Conservation (phyloP, 2,329 filamentous ascomycete species). For the Xylaria sp. region DNA sequence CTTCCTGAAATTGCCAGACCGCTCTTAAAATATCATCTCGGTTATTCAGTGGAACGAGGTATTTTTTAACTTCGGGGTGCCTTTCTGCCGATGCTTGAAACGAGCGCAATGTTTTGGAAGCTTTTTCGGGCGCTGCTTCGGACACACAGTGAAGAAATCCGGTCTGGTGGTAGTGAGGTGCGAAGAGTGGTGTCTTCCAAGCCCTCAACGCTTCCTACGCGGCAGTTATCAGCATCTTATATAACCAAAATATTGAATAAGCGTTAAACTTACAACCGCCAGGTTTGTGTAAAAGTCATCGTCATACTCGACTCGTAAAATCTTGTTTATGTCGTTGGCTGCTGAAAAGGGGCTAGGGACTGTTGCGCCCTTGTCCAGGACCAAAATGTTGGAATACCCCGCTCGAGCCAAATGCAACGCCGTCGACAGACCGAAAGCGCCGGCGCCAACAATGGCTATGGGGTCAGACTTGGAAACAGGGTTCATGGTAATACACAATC, state of each 20-base stretch:
- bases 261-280: conserved; percentile 50
- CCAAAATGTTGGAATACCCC: conserved; percentile 54
- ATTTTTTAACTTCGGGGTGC: conserved; percentile 53
- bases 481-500: conserved; percentile 6
- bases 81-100: conserved; percentile 54
- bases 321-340: conserved; percentile 70
- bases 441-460: conserved; percentile 51
- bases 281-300: conserved; percentile 66
- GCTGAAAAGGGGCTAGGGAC: conserved; percentile 60
- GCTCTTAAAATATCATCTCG: conserved; percentile 54
- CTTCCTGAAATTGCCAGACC: conserved; percentile 59
- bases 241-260: not conserved
- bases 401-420: conserved; percentile 54
- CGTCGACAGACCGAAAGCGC: conserved; percentile 52
- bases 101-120: conserved; percentile 56
- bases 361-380: conserved; percentile 50
- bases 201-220: conserved; percentile 58
- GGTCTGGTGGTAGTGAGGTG: conserved; percentile 59
- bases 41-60: conserved; percentile 52
- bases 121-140: conserved; percentile 58
- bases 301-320: conserved; percentile 68
- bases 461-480: conserved; percentile 35
- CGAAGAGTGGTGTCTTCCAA: conserved; percentile 63
- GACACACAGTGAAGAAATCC: conserved; percentile 63
- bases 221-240: not conserved